Conservation (phyloP, 495 filamentous ascomycete species). For the Podospora conica region DNA sequence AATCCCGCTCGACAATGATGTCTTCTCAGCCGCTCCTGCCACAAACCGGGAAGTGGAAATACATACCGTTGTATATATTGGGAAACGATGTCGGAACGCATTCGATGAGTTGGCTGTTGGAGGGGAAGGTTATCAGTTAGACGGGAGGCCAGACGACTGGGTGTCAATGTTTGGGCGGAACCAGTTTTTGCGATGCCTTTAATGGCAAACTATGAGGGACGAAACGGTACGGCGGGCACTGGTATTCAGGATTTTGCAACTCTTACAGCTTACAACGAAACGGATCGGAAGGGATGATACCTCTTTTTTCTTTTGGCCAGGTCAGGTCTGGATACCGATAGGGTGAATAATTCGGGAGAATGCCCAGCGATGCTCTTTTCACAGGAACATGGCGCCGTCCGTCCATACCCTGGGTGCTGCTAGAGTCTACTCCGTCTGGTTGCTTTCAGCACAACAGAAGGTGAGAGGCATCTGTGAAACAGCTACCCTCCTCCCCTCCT, state of each 20-base stretch:
- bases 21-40: not conserved
- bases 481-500: too few species aligned
- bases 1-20: not conserved
- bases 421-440: not conserved
- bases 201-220: conserved; percentile 1
- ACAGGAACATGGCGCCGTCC: not conserved
- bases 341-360: not conserved
- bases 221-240: conserved; percentile 7
- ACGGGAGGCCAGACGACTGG: not conserved
- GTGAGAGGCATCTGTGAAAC: too few species aligned
- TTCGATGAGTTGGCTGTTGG: not conserved
- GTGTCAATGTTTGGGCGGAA: not conserved
- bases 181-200: conserved; percentile 1
- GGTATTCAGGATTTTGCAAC: conserved; percentile 3
- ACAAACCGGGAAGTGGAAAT: not conserved
- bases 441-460: not conserved
- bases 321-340: conserved; percentile 3
- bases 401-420: not conserved
- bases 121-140: not conserved
- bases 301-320: not conserved
- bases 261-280: conserved; percentile 1
- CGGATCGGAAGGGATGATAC: conserved; percentile 5
- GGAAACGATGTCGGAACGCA: not conserved
- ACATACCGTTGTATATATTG: not conserved
- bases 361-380: not conserved